Evolutionary conservation across 345 rosid species (phyloP).

Genomic region (Populus euphratica): DNA sequence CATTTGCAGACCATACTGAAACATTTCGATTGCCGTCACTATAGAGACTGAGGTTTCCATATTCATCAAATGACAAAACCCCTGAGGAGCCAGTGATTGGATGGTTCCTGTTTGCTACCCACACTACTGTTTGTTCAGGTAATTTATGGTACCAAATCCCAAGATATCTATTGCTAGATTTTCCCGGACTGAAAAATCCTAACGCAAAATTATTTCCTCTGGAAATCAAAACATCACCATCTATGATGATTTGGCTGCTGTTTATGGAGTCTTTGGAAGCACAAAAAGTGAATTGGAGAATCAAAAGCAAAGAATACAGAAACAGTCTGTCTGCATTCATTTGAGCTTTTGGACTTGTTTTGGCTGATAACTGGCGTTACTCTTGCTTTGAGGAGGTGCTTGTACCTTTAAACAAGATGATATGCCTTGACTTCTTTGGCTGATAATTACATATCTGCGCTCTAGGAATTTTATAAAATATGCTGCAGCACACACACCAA

Average conservation of each 20-base stretch:
- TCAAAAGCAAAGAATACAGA: not conserved
- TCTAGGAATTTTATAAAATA: too few species aligned
- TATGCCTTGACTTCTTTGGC: not conserved
- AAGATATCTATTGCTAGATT: not conserved
- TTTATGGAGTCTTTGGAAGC: not conserved
- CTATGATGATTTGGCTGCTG: not conserved
- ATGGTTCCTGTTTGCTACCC: slow-evolving; percentile 14
- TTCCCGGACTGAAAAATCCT: slow-evolving; percentile 17
- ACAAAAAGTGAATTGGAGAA: not conserved
- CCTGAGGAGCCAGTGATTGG: slow-evolving; percentile 8
- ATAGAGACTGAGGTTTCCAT: not conserved
- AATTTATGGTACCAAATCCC: not conserved
- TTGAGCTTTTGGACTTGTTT: not conserved
- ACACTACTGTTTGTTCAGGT: not conserved
- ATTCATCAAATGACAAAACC: not conserved
- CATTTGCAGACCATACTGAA: slow-evolving; percentile 9
- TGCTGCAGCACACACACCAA: too few species aligned
- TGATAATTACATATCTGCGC: not conserved
- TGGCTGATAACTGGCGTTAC: not conserved
- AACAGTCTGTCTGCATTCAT: not conserved
- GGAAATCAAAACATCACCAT: slow-evolving; percentile 11
- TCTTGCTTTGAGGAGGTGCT: not conserved
- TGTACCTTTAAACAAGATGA: not conserved
- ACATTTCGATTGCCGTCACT: not conserved
- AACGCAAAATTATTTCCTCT: not conserved